Base-by-base conservation (phyloP, 768 basidiomycete genomes). In the Trametes cingulata region DNA sequence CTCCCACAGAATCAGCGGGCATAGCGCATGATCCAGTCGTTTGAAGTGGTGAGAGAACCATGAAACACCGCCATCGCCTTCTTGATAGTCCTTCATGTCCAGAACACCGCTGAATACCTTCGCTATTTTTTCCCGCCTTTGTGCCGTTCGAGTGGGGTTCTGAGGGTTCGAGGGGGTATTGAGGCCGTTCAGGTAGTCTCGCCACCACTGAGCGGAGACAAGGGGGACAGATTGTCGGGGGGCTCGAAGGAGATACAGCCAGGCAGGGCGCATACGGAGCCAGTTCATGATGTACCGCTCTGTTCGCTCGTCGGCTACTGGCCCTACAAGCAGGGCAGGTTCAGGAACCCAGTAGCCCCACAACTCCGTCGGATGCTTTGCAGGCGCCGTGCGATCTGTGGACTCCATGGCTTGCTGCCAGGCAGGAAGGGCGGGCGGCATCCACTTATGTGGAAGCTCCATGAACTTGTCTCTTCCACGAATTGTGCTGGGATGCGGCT, bases 261-360 rank as follows among this genome's bases (percentile, higher is more conserved):
- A 55, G 3, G 42, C 29, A 14, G 15, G 3, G 5, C 53, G 42
- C 12, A 55, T 8, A 12, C 53, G n/a, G n/a, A n/a, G n/a, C n/a
- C n/a, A n/a, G 33, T 25, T 46, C 6, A 12, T 6, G 19, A 55
- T 10, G 43, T 55, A 46, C 12, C 43, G 43, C 10, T 36, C 29
- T 1, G 29, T 10, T 1, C 43, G 39, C 24, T 53, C 52, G 6
- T 17, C 25, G 10, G 22, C 19, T 6, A 5, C 7, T 5, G 43
- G 25, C 2, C 53, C 42, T 2, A 55, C 29, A 6, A 55, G 53
- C 2, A 55, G 7, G 3, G 29, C 53, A 9, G 53, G 53, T n/a
- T 55, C 53, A 5, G 53, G 53, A 8, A 46, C 36, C 53, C 53
- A 55, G 33, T 55, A 55, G 1, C 53, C 53, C 53, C 53, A 55